Base-by-base conservation (phyloP, 208 protist species). In the Angomonas deanei region DNA sequence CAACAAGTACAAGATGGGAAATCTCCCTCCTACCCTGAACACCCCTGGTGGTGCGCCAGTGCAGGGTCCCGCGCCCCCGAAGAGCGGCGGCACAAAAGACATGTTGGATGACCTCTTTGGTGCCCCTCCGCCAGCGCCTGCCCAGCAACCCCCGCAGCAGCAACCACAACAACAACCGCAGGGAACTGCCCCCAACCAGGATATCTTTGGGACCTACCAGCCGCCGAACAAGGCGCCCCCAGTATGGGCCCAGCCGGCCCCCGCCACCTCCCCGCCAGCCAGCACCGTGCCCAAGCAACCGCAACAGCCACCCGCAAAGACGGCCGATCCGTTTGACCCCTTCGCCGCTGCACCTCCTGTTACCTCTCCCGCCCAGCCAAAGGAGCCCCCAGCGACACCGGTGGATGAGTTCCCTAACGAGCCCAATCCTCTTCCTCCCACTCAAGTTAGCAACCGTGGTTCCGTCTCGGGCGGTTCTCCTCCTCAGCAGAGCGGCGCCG, bases 51-150 rank as follows among this genome's bases (percentile, higher is more conserved):
- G 11, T 56, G 21, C 57, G 2, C 26, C 59, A 8, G 62, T 47
- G 19, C 8, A 8, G 8, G 36, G 36, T 42, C 30, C 49, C 1
- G 26, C 34, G n/a, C 30, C 49, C 11, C 34, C 60, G 10, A 11
- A 46, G 17, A 46, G 27, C n/a, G 59, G 66, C 24, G 55, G 32
- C 33, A 54, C 52, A 17, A 57, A 53, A 17, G 69, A 89, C 68
- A 61, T 94, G 19, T 68, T 94, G 6, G 84, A 94, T 53, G 87
- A 94, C 70, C 75, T 94, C 49, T 94, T 94, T 49, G 87, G 87
- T 33, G 61, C 59, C 6, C 55, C 78, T 1, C 11, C n/a, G 11
- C 53, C 53, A 13, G 28, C 26, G 6, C 17, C 52, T 39, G 26
- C 52, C 19, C 61, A 68, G 59, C 42, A 47, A 1, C 46, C 30